Base-by-base conservation (phyloP, 208 protist species). In the Trypanosoma brucei region DNA sequence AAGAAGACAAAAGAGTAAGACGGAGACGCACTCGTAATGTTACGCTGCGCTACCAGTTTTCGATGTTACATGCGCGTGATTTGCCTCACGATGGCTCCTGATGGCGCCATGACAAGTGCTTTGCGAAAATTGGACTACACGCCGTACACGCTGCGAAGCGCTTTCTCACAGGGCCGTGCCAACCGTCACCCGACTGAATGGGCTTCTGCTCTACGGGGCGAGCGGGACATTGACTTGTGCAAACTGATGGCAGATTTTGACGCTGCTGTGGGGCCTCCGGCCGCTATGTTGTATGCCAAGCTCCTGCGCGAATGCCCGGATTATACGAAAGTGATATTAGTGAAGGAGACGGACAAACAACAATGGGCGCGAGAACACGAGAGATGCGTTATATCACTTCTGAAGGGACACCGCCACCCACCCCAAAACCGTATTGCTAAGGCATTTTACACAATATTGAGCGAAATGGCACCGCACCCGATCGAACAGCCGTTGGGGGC, bases 251-350 rank as follows among this genome's bases (percentile, higher is more conserved):
- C 48, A 11, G 70, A 85, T 56, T 82, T 81, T 55, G 86, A 92
- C 50, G 49, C 62, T 35, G 64, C 87, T 34, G 74, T 88, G 5
- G 82, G 86, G 8, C 86, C 83, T 6, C 86, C 82, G 0, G 75
- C 70, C 4, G 58, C 77, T 34, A 66, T 81, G 51, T 36, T 81
- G 49, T 88, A 89, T 68, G 72, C 80, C 46, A 38, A 59, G n/a
- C 73, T 92, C 42, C 63, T 92, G 39, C 55, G 68, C 2, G 73
- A 80, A 37, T 86, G 80, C 34, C 83, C 86, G 34, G 39, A 55
- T 30, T 92, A 84, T 68, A 92, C 86, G 31, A 92, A 92, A 68
- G 80, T 92, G 0, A 75, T 92, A 8, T 68, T 92, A 1, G 83
- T 90, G 1, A 79, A 83, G 68, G 78, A 89, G 67, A 33, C 51